Evolutionary conservation across 257 asterid species (phyloP).

Genomic region (Solanum sparsipilum): DNA sequence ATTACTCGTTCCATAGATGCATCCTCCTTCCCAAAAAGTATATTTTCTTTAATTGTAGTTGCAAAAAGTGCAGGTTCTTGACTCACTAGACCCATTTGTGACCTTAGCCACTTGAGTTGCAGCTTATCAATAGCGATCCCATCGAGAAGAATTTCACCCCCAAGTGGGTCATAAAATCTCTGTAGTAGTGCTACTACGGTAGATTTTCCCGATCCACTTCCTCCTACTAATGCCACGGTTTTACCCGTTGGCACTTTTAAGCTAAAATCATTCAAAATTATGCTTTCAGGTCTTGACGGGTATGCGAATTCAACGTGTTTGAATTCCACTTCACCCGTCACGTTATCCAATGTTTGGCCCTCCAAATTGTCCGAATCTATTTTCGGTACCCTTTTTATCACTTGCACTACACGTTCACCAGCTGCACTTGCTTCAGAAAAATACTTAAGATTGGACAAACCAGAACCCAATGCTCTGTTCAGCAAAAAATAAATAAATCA

Average conservation of each 20-base stretch:
- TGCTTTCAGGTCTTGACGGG: slow-evolving; percentile 73
- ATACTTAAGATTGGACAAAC: slow-evolving; percentile 60
- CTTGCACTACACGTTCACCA: slow-evolving; percentile 56
- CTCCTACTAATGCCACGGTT: slow-evolving; percentile 83
- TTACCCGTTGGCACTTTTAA: slow-evolving; percentile 59
- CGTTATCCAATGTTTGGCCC: slow-evolving; percentile 40
- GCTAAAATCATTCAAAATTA: slow-evolving; percentile 51
- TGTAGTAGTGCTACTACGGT: slow-evolving; percentile 72
- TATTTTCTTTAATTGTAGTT: slow-evolving; percentile 75
- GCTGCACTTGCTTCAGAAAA: slow-evolving; percentile 78
- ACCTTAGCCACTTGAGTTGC: slow-evolving; percentile 88
- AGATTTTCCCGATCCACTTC: slow-evolving; percentile 91
- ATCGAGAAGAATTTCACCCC: slow-evolving; percentile 66
- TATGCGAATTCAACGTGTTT: slow-evolving; percentile 50
- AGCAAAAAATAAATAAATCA: neutral
- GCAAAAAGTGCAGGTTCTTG: slow-evolving; percentile 95
- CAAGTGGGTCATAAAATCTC: slow-evolving; percentile 74
- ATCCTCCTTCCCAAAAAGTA: slow-evolving; percentile 81
- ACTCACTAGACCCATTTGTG: slow-evolving; percentile 93
- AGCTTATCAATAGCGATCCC: slow-evolving; percentile 62
- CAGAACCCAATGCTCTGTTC: slow-evolving; percentile 70
- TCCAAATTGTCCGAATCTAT: slow-evolving; percentile 64
- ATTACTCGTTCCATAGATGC: slow-evolving; percentile 68
- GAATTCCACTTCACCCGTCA: slow-evolving; percentile 66
- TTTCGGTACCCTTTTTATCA: slow-evolving; percentile 58